Conservation (phyloP, 805 yeast genomes). For the Starmerella lactis-condensi region DNA sequence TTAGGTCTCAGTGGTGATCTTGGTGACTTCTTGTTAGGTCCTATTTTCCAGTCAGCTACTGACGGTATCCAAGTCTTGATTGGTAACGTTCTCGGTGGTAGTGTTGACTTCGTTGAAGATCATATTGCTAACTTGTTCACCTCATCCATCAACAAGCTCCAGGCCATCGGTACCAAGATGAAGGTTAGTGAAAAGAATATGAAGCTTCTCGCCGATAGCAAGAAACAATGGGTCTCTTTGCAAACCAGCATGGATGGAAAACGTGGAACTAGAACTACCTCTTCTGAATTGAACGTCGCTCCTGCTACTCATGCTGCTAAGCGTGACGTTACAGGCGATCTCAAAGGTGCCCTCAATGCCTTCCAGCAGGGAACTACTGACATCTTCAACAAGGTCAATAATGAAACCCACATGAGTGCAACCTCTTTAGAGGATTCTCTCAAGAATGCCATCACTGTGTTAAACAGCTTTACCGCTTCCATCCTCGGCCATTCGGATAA, state of each 20-base stretch:
- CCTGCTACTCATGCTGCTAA: too few relatives aligned
- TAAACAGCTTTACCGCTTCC: too few relatives aligned
- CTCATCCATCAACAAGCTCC: constrained; percentile 12
- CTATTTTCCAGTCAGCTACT: constrained; percentile 21
- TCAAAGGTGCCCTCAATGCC: too few relatives aligned
- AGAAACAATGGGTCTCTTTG: constrained; percentile 1
- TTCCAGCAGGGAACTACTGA: too few relatives aligned
- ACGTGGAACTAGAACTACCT: not conserved
- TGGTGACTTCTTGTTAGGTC: constrained; percentile 17
- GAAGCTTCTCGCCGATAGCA: constrained; percentile 2
- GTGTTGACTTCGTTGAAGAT: constrained; percentile 15
- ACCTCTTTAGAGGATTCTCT: too few relatives aligned
- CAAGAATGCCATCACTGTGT: too few relatives aligned
- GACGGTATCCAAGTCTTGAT: constrained; percentile 20
- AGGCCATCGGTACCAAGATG: constrained; percentile 12
- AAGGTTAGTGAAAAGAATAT: constrained; percentile 10
- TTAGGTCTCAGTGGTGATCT: constrained; percentile 12
- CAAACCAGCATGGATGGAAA: not conserved
- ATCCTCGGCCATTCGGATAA: too few relatives aligned
- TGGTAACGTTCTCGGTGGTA: constrained; percentile 16
- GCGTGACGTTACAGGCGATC: too few relatives aligned
- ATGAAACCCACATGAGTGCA: too few relatives aligned
- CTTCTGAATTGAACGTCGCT: too few relatives aligned
- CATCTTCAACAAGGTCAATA: too few relatives aligned
- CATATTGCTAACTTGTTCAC: constrained; percentile 13